These are phyloP conservation scores for Phaseolus lunatus DNA, from an alignment of 306 rosid species.

Conservation along the genomic window DNA sequence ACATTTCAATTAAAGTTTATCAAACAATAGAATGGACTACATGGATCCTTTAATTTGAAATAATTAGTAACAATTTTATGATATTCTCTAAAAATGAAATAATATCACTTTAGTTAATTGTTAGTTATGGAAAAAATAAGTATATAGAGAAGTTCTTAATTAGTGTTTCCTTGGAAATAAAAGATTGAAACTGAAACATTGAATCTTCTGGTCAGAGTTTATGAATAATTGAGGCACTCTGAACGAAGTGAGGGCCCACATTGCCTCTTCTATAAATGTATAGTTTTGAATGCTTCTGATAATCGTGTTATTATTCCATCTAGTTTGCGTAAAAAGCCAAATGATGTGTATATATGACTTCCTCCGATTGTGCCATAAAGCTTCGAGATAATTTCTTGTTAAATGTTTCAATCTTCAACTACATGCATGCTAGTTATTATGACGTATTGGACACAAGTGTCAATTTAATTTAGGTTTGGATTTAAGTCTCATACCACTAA, in stretches of 20 bases:
- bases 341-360: background rate
- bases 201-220: background rate
- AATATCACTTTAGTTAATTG: background rate
- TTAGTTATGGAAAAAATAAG: background rate
- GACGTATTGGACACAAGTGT: background rate
- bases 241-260: slow-evolving; percentile 2
- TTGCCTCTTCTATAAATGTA: background rate
- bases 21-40: too few relatives aligned
- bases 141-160: background rate
- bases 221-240: background rate
- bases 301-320: background rate
- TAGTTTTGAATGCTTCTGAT: background rate
- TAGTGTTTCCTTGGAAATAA: background rate
- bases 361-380: background rate
- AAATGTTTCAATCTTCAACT: slow-evolving; percentile 17
- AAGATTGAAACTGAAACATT: background rate
- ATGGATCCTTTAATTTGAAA: too few relatives aligned
- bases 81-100: background rate
- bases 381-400: background rate
- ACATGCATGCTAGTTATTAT: background rate
- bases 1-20: too few relatives aligned
- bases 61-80: too few relatives aligned
- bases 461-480: background rate
- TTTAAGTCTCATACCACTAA: background rate
- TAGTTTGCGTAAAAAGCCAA: slow-evolving; percentile 22